These are phyloP conservation scores for Talaromyces trachyspermus DNA, from an alignment of 495 filamentous ascomycete genomes.

Conservation along the genomic window DNA sequence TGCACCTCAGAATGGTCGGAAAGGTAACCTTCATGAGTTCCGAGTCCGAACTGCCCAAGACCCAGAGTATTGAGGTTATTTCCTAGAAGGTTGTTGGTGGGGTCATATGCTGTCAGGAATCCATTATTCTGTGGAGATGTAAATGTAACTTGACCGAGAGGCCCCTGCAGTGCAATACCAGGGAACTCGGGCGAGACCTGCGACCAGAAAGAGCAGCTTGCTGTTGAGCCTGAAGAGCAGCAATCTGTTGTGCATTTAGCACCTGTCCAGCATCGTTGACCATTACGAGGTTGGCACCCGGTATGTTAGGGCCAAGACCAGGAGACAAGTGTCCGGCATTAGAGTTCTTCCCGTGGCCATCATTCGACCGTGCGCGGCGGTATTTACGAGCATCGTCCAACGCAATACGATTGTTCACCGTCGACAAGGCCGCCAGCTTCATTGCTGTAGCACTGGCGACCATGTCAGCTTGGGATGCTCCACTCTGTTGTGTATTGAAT, in stretches of 20 bases:
- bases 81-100: conserved; percentile 61
- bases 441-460: conserved; percentile 97
- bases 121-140: conserved; percentile 92
- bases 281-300: conserved; percentile 69
- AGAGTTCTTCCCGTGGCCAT: conserved; percentile 53
- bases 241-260: conserved; percentile 73
- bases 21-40: conserved; percentile 76
- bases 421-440: conserved; percentile 95
- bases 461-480: conserved; percentile 82
- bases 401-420: conserved; percentile 96
- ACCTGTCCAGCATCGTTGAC: conserved; percentile 89
- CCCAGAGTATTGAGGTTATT: conserved; percentile 65
- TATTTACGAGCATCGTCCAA: conserved; percentile 94
- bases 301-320: conserved; percentile 44
- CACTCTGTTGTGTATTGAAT: conserved; percentile 55
- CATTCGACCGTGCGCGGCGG: conserved; percentile 82
- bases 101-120: conserved; percentile 84
- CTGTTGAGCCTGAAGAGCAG: conserved; percentile 79
- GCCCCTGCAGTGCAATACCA: conserved; percentile 73
- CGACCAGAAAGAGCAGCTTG: conserved; percentile 67
- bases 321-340: conserved; percentile 40
- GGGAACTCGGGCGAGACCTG: conserved; percentile 92
- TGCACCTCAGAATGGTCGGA: conserved; percentile 89
- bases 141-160: conserved; percentile 63
- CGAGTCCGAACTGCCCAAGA: conserved; percentile 66